A percentile compares a stretch with the other conserved stretches of the same genome.
phyloP scores from a whole-genome alignment of 805 yeast genomes.

The Schwanniomyces sp. region DNA sequence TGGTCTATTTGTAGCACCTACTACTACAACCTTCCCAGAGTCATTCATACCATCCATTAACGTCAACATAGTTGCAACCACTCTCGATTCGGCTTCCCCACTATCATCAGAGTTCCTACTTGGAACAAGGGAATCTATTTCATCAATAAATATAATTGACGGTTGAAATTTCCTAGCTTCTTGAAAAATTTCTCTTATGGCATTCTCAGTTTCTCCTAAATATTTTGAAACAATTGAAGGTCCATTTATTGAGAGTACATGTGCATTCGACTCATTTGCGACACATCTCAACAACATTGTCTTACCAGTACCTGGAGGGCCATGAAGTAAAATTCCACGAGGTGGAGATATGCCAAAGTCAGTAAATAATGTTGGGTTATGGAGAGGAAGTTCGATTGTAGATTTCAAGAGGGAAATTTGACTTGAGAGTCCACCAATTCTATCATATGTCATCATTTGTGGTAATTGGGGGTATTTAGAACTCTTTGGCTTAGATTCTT shows the following conservation, averaged over 20 bases:
- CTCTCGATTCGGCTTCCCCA: constrained; percentile 87
- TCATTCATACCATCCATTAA: constrained; percentile 78
- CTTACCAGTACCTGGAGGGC: constrained; percentile 98
- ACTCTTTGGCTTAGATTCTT: constrained; percentile 13
- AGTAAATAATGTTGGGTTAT: constrained; percentile 71
- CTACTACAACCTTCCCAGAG: constrained; percentile 62
- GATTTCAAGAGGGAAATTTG: constrained; percentile 63
- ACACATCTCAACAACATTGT: constrained; percentile 83
- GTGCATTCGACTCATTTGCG: constrained; percentile 77
- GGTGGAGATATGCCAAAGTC: constrained; percentile 92
- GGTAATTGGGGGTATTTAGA: constrained; percentile 46
- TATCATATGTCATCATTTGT: constrained; percentile 42
- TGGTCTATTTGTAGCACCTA: constrained; percentile 75
- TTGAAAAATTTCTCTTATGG: constrained; percentile 74
- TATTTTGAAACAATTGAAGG: constrained; percentile 92
- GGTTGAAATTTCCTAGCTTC: constrained; percentile 91
- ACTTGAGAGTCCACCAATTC: constrained; percentile 75
- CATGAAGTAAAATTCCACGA: constrained; percentile 88
- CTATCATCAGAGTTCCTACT: constrained; percentile 78
- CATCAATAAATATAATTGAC: constrained; percentile 84
- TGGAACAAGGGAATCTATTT: constrained; percentile 90
- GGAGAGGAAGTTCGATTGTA: constrained; percentile 77
- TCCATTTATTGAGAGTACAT: constrained; percentile 81
- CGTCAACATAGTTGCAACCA: constrained; percentile 84
- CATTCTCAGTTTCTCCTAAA: constrained; percentile 89